phyloP scores from a whole-genome alignment of 352 stramenopile species.

The Pythium aphanidermatum region DNA sequence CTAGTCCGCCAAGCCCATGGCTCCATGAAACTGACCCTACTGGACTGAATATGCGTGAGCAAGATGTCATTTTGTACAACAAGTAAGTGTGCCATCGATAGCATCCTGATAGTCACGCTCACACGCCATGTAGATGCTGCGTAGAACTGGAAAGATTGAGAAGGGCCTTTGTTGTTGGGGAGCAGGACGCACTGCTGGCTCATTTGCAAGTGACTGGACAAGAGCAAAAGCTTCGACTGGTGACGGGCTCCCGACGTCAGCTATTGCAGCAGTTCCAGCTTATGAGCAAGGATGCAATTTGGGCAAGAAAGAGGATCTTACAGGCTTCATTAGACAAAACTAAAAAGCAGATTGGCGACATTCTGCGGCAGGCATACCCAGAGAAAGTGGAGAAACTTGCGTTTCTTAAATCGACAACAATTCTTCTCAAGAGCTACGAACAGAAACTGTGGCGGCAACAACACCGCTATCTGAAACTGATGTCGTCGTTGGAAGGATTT shows the following conservation, averaged over 20 bases:
- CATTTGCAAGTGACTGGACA: slow-evolving; percentile 25
- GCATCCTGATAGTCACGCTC: too few species aligned
- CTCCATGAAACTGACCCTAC: slow-evolving; percentile 25
- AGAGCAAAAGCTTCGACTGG: slow-evolving; percentile 15
- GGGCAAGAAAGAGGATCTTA: slow-evolving; percentile 14
- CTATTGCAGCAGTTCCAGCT: slow-evolving; percentile 34
- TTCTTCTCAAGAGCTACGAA: slow-evolving; percentile 38
- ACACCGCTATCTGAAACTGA: slow-evolving; percentile 30
- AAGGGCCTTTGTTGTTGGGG: slow-evolving; percentile 25
- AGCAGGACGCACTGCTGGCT: slow-evolving; percentile 28
- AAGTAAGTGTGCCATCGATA: too few species aligned
- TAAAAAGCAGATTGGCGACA: slow-evolving; percentile 6
- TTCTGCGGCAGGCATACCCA: slow-evolving; percentile 19
- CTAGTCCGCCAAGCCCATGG: slow-evolving; percentile 17
- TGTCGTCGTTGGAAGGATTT: slow-evolving; percentile 23
- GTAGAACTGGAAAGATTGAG: slow-evolving; percentile 30
- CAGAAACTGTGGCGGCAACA: slow-evolving; percentile 42
- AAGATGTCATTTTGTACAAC: slow-evolving; percentile 38
- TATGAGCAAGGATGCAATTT: slow-evolving; percentile 26
- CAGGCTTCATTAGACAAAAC: slow-evolving; percentile 17
- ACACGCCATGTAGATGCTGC: slow-evolving; percentile 18
- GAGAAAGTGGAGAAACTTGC: slow-evolving; percentile 27
- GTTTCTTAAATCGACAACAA: slow-evolving; percentile 31
- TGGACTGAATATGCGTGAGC: slow-evolving; percentile 27
- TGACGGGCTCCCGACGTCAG: slow-evolving; percentile 12